Conservation (phyloP, 2,329 filamentous ascomycete species). For the Calycina marina region DNA sequence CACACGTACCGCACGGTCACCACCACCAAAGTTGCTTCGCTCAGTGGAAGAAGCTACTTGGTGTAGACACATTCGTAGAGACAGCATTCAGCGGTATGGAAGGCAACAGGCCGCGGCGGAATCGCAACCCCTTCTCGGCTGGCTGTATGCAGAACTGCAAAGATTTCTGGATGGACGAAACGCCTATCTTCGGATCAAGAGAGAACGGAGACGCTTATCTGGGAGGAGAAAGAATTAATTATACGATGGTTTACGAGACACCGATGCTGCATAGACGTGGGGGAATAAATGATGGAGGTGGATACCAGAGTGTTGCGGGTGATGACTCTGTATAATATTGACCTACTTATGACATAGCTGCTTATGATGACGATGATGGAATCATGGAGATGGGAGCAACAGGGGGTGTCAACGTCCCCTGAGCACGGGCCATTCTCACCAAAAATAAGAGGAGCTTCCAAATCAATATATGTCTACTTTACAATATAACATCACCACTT, state of each 20-base stretch:
- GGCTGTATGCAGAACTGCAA: conserved; percentile 80
- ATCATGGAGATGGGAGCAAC: no score
- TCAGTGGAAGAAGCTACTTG: conserved; percentile 72
- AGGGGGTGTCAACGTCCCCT: no score
- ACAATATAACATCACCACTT: no score
- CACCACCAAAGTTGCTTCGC: conserved; percentile 54
- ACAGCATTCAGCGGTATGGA: conserved; percentile 66
- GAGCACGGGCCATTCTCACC: no score
- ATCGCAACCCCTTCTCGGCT: conserved; percentile 66
- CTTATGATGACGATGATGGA: no score
- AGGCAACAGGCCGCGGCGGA: conserved; percentile 31
- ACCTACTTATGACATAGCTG: no score
- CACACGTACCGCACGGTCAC: conserved; percentile 29
- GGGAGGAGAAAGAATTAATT: conserved; percentile 69
- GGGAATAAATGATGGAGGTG: conserved; percentile 10
- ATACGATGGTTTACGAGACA: conserved; percentile 77
- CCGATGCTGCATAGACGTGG: conserved; percentile 29
- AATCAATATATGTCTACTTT: no score
- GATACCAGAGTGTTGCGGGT: conserved; percentile 18
- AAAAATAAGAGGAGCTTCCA: no score
- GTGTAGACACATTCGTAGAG: conserved; percentile 85
- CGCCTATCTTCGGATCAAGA: conserved; percentile 62
- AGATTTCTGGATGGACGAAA: conserved; percentile 92
- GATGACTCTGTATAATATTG: conserved; percentile 19
- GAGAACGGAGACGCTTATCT: conserved; percentile 63